phyloP scores from a whole-genome alignment of 148 eudicot genomes.

The Salicornia ramosissima region DNA sequence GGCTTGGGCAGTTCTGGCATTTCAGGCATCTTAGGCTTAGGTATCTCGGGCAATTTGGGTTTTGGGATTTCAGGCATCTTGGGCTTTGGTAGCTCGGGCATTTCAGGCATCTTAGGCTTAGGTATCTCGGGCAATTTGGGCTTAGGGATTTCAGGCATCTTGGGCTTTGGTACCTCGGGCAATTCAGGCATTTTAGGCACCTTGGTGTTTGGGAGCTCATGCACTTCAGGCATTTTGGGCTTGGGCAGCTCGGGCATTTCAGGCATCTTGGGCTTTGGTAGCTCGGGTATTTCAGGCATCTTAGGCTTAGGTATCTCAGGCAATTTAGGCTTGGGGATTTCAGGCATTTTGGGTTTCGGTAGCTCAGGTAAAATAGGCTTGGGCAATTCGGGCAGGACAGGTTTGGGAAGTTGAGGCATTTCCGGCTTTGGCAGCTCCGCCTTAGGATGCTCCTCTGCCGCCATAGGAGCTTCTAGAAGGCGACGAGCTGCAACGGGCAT shows the following conservation, averaged over 20 bases:
- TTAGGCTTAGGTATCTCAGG: slow-evolving; percentile 20
- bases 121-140: slow-evolving; percentile 10
- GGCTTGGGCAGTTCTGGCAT: slow-evolving; percentile 15
- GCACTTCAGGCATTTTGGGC: no score
- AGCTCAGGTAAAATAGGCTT: not conserved
- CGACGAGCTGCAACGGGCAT: slow-evolving; percentile 13
- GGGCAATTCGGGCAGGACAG: not conserved
- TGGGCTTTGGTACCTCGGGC: not conserved
- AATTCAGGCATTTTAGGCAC: slow-evolving; percentile 14
- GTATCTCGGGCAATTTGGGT: slow-evolving; percentile 9
- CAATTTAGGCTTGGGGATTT: slow-evolving; percentile 12
- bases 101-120: not conserved
- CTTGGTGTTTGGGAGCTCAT: slow-evolving; percentile 8
- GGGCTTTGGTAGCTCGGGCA: slow-evolving; percentile 2
- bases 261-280: no score
- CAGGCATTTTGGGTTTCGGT: slow-evolving; percentile 5
- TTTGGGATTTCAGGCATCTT: slow-evolving; percentile 7
- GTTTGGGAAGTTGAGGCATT: slow-evolving; percentile 3
- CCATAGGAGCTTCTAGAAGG: slow-evolving; percentile 13
- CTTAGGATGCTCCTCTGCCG: slow-evolving; percentile 12
- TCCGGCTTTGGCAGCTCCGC: not conserved
- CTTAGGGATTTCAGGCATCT: slow-evolving; percentile 6
- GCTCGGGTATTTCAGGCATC: no score
- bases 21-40: slow-evolving; percentile 13
- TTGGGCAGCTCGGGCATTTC: no score